phyloP scores from a whole-genome alignment of 202 grass and related monocot species.

The Eragrostis tef region DNA sequence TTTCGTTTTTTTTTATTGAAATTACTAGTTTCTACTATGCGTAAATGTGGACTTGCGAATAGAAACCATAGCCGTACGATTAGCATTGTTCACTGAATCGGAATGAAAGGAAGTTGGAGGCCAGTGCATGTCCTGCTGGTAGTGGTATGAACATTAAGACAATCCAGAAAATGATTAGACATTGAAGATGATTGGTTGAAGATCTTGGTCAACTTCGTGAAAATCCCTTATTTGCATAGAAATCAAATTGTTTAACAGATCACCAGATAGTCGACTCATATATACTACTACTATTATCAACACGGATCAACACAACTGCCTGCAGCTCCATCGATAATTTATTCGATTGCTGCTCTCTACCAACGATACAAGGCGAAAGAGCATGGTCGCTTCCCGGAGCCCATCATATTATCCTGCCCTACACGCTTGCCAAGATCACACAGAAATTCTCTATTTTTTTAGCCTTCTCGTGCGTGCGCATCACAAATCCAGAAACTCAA shows the following conservation, averaged over 20 bases:
- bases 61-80: background rate
- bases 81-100: background rate
- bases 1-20: too few relatives aligned
- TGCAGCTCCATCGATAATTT: background rate
- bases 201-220: constrained; percentile 29
- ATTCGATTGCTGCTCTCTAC: constrained; percentile 11
- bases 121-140: background rate
- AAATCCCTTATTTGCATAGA: background rate
- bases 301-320: background rate
- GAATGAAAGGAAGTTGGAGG: background rate
- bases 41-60: background rate
- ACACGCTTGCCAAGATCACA: constrained; percentile 26
- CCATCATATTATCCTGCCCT: background rate
- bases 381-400: constrained; percentile 18
- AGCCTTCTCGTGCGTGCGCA: background rate
- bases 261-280: background rate
- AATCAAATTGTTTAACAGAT: background rate
- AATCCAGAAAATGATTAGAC: background rate
- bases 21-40: too few relatives aligned
- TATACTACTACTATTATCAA: background rate
- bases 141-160: background rate
- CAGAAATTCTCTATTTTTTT: background rate
- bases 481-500: constrained; percentile 23
- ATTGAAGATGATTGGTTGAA: background rate
- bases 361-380: constrained; percentile 36